Evolutionary conservation across 148 eudicot species (phyloP), one percentile per base, ranked within the genome.

Genomic region (Cornus kousa): DNA sequence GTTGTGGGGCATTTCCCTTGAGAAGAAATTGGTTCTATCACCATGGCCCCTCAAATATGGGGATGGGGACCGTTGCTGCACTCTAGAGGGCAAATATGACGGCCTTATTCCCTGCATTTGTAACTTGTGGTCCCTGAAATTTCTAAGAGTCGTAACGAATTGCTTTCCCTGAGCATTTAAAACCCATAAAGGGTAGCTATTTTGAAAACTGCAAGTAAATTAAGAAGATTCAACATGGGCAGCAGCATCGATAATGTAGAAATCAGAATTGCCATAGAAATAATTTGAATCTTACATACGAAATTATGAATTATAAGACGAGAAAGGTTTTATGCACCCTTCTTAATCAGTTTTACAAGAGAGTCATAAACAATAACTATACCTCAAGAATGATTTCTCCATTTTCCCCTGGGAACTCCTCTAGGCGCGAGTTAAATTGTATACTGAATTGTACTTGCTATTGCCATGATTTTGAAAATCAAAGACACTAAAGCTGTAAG

Each of bases 341-440:
- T 9, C 8, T 20, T 1, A 33, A 74, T 64, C 33, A 40, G 14
- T 53, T 23, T 39, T 40, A 6, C 0, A 28, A 22, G 70, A 50
- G 68, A 67, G 16, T 55, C 16, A 5, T 17, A 28, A 5, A 65
- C 62, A 28, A 24, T 16, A 9, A 70, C 57, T 71, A 28, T 87
- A 87, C 99, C 99, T 93, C 84, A 91, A 81, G 88, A 96, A 90
- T 31, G 99, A 96, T 80, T 96, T 96, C 85, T 96, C 99, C 99
- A 96, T 85, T 87, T 96, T 96, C 35, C 99, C 99, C 78, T 96
- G 99, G 68, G 97, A 93, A 79, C 99, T 96, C 86, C 98, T 88
- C 75, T 82, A 88, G 24, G 67, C 33, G 24, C 90, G 90, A 74
- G 87, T 75, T 37, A 89, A 73, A 82, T 85, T 83, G 78, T 62